These are phyloP conservation scores for Papiliotrema terrestris DNA, from an alignment of 1,284 basidiomycete species.

Conservation along the genomic window DNA sequence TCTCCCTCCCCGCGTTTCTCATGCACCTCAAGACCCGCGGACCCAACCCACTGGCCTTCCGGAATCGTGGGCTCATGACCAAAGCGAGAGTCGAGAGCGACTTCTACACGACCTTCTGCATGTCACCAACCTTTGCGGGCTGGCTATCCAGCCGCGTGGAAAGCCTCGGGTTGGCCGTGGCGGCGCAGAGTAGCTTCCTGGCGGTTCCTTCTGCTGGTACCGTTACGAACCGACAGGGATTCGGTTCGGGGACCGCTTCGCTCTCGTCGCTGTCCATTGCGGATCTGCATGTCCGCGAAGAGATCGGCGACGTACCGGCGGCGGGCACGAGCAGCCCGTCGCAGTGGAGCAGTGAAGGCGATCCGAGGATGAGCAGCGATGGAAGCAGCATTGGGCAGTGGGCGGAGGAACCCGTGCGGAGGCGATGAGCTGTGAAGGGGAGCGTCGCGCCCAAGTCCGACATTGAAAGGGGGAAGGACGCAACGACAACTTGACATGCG, in stretches of 20 bases:
- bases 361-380: slow-evolving; percentile 2
- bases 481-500: too few species aligned
- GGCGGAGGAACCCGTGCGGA: not conserved
- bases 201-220: not conserved
- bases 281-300: not conserved
- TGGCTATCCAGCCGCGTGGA: slow-evolving; percentile 42
- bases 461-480: too few species aligned
- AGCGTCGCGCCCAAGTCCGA: not conserved
- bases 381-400: not conserved
- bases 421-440: not conserved
- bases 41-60: slow-evolving; percentile 67
- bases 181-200: slow-evolving; percentile 3
- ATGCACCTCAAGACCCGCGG: slow-evolving; percentile 76
- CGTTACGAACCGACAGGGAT: too few species aligned
- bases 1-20: slow-evolving; percentile 75
- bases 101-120: slow-evolving; percentile 48
- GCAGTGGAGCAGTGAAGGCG: not conserved
- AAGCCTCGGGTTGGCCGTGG: slow-evolving; percentile 31
- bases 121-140: slow-evolving; percentile 42
- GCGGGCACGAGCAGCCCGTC: not conserved
- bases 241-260: not conserved
- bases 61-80: slow-evolving; percentile 43
- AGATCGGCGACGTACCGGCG: not conserved
- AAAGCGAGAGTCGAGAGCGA: slow-evolving; percentile 47
- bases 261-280: not conserved